Percentiles rank a stretch among this genome's conserved stretches.
Conservation (phyloP, 139 green algal species). For the Medakamo hakoo region DNA sequence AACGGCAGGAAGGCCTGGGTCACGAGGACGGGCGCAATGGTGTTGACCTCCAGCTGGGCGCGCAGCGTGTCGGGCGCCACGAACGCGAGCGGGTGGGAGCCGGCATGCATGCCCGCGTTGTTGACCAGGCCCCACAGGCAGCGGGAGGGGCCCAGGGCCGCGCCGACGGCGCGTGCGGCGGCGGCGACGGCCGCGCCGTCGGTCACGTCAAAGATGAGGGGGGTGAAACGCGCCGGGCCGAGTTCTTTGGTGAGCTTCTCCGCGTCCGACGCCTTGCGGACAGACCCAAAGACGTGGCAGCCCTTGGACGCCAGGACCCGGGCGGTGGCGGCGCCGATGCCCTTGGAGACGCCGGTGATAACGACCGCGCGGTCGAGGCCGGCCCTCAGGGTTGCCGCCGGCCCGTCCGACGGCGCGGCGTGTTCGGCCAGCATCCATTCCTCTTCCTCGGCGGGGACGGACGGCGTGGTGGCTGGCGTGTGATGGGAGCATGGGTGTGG, state of each 20-base stretch:
- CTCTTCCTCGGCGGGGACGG: neutral
- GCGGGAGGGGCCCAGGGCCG: neutral
- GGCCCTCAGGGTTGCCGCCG: neutral
- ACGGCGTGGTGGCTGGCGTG: too few relatives aligned
- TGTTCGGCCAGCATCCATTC: neutral
- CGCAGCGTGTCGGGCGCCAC: neutral
- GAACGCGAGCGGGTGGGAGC: neutral
- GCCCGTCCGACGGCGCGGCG: neutral
- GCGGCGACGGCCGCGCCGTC: neutral
- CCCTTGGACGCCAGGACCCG: neutral
- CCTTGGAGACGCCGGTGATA: conserved; percentile 5
- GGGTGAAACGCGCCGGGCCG: neutral
- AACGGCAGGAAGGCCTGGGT: conserved; percentile 6
- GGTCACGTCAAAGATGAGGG: conserved; percentile 6
- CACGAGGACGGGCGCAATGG: neutral
- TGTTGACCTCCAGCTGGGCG: conserved; percentile 3
- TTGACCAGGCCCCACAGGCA: conserved; percentile 4
- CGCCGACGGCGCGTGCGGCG: neutral
- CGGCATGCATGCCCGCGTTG: conserved; percentile 5
- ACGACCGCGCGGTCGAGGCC: neutral
- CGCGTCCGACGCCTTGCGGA: neutral
- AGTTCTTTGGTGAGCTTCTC: neutral
- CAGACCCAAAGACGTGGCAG: conserved; percentile 3
- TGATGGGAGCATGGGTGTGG: too few relatives aligned
- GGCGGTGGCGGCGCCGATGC: neutral